Base-by-base conservation (phyloP, 169 alveolate genomes). In the Plasmodium cynomolgi region DNA sequence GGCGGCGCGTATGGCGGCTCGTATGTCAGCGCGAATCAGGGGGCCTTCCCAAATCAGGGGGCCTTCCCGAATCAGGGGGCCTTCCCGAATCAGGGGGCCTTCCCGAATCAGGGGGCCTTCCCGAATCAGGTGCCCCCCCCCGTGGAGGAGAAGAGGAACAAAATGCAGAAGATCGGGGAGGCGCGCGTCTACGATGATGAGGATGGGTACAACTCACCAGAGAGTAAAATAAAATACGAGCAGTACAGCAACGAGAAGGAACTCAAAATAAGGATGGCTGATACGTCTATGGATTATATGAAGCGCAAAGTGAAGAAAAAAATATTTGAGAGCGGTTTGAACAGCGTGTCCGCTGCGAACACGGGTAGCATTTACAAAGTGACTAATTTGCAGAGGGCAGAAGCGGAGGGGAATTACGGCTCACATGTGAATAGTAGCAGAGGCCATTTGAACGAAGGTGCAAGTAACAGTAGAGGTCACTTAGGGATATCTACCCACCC, bases 241-340 rank as follows among this genome's bases (percentile, higher is more conserved):
- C 37, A 81, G 13, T 44, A 81, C 31, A 47, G 47, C 72, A 83
- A 15, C 23, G 92, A 73, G 2, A 50, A 62, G 81, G 81, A 83
- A 62, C 11, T 72, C 8, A 84, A 29, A 44, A 56, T 73, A 44
- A 73, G 44, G 20, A 83, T 54, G 79, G 44, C 23, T 9, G 62
- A 62, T 15, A 68, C 15, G 4, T 68, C 62, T 0, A 39, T 58
- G 50, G 31, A 83, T 58, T n/a, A 31, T 20, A 68, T 83, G 74
- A 72, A 72, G 44, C 20, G 74, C 74, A 84, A 72, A 41, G 39
- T 39, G 26, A 72, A 72, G 62, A 72, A 71, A 74, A 84, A 84
- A 17, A 31, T 34, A 26, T n/a, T 39, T 26, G 84, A 84, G 5
- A 44, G 37, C 0, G 37, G 23, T 20, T 0, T 77, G n/a, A 37